A percentile compares a stretch with the other conserved stretches of the same genome.
Evolutionary conservation across 140 eudicot species (phyloP).

Genomic region (Artemisia princeps): DNA sequence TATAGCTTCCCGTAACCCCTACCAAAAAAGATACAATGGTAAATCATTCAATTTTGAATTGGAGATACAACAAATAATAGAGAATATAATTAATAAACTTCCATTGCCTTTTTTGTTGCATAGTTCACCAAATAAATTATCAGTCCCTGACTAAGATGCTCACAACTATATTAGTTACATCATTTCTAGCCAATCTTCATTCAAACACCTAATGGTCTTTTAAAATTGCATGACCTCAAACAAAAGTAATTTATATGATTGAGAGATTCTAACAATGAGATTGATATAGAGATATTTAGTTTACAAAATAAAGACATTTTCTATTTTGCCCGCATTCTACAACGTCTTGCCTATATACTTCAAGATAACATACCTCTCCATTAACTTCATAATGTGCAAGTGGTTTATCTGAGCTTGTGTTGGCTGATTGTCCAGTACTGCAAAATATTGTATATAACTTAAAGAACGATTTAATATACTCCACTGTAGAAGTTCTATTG

Average conservation of each 20-base stretch:
- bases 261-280: too few species aligned
- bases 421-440: constrained; percentile 62
- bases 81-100: too few species aligned
- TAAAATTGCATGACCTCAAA: too few species aligned
- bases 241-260: too few species aligned
- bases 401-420: constrained; percentile 39
- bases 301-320: not conserved
- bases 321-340: constrained; percentile 8
- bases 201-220: too few species aligned
- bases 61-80: too few species aligned
- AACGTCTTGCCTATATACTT: not conserved
- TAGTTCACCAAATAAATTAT: too few species aligned
- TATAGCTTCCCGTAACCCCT: constrained; percentile 97
- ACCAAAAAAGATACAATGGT: constrained; percentile 13
- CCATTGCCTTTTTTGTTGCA: too few species aligned
- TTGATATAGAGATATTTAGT: too few species aligned
- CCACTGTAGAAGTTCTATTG: constrained; percentile 8
- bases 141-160: too few species aligned
- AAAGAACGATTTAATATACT: not conserved
- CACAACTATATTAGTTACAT: too few species aligned
- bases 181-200: too few species aligned
- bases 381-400: constrained; percentile 57
- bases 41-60: not conserved
- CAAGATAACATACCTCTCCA: constrained; percentile 75
- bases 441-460: constrained; percentile 21